These are phyloP conservation scores for Colletotrichum aenigma DNA, from an alignment of 2,329 filamentous ascomycete genomes.

Conservation along the genomic window DNA sequence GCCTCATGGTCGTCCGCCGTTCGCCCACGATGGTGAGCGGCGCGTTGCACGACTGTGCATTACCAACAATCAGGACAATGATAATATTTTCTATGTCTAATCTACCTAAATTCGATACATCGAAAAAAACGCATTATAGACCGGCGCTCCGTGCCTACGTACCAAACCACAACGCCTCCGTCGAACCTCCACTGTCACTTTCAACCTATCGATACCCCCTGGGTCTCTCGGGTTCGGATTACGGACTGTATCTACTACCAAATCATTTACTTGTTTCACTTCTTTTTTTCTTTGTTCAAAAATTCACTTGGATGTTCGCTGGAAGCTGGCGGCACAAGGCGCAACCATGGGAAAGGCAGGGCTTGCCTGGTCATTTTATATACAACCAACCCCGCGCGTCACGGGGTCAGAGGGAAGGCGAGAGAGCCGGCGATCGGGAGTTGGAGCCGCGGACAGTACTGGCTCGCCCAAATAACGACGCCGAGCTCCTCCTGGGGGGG, in stretches of 20 bases:
- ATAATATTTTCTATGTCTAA: conserved; percentile 22
- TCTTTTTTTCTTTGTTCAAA: conserved; percentile 1
- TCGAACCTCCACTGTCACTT: neutral
- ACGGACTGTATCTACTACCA: conserved; percentile 17
- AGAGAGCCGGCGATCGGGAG: neutral
- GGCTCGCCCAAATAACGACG: neutral
- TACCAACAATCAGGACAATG: conserved; percentile 9
- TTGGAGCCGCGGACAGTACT: neutral
- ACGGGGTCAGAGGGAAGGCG: neutral
- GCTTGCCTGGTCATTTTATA: conserved; percentile 16
- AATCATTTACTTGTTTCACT: neutral
- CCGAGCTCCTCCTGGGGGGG: conserved; percentile 5
- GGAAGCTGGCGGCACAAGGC: conserved; percentile 3
- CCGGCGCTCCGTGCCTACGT: conserved; percentile 10
- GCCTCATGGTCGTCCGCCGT: conserved; percentile 9
- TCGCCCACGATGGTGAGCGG: neutral
- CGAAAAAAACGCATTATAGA: conserved; percentile 16
- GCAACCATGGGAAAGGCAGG: conserved; percentile 16
- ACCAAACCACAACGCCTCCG: neutral
- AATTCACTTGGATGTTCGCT: neutral
- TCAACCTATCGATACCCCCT: conserved; percentile 12
- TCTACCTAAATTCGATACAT: conserved; percentile 13
- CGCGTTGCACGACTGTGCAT: conserved; percentile 9
- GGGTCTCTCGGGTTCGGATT: conserved; percentile 9
- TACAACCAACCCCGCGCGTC: neutral